Percentiles rank a stretch among this genome's conserved stretches.
phyloP scores from a whole-genome alignment of 306 rosid genomes.

The Begonia masoniana region DNA sequence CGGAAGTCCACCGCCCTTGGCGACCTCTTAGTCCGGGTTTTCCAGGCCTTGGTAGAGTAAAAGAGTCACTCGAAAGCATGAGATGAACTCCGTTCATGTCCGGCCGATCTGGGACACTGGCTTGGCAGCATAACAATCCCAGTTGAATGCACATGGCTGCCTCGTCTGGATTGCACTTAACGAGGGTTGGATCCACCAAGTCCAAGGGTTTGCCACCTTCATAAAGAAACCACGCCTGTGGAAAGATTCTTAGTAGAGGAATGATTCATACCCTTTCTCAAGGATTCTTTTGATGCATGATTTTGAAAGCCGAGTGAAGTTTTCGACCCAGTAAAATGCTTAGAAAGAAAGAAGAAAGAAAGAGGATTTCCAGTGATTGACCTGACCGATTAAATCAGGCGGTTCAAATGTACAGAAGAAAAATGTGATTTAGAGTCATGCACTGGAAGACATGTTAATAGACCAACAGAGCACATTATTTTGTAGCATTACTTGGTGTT shows the following conservation, averaged over 20 bases:
- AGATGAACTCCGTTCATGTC: slow-evolving; percentile 78
- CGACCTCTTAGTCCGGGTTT: slow-evolving; percentile 82
- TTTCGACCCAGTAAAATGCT: too few species aligned
- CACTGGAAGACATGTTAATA: too few species aligned
- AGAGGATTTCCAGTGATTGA: too few species aligned
- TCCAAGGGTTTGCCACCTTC: slow-evolving; percentile 51
- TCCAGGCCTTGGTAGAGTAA: slow-evolving; percentile 62
- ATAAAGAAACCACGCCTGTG: slow-evolving; percentile 71
- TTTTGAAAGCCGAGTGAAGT: neutral
- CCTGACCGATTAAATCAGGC: too few species aligned
- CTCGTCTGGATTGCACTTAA: slow-evolving; percentile 49
- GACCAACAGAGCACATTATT: too few species aligned
- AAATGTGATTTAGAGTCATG: too few species aligned
- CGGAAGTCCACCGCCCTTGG: slow-evolving; percentile 40
- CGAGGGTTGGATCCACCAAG: slow-evolving; percentile 37
- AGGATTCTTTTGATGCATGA: neutral
- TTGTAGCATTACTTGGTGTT: too few species aligned
- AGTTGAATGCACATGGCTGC: slow-evolving; percentile 85
- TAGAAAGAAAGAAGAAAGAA: too few species aligned
- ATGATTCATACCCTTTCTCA: neutral
- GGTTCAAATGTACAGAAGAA: too few species aligned
- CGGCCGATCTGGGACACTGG: slow-evolving; percentile 46
- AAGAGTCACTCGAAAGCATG: slow-evolving; percentile 73
- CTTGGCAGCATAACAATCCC: slow-evolving; percentile 78
- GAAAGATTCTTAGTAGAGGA: slow-evolving; percentile 5